These are phyloP conservation scores for Leishmania major DNA, from an alignment of 208 protist genomes.

Conservation along the genomic window DNA sequence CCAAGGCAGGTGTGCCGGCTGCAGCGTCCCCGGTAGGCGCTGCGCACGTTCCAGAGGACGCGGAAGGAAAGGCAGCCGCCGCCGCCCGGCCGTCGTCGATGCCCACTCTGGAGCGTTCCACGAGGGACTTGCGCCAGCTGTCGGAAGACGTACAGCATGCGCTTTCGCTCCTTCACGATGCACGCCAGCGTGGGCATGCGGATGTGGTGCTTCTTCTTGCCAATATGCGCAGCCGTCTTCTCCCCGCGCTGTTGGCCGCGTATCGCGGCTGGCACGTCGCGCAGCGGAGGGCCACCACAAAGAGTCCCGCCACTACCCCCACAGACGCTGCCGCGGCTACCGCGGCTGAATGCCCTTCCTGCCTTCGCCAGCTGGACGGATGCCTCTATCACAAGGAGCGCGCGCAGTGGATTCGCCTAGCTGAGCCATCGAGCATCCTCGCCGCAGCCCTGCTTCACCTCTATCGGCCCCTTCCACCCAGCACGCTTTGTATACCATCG, in stretches of 20 bases:
- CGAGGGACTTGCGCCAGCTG: slow-evolving; percentile 1
- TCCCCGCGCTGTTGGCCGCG: slow-evolving; percentile 19
- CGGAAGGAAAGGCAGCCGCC: background rate
- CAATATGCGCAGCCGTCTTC: slow-evolving; percentile 12
- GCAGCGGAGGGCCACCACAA: background rate
- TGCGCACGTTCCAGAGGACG: background rate
- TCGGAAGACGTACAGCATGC: slow-evolving; percentile 4
- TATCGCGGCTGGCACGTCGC: slow-evolving; percentile 19
- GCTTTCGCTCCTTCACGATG: slow-evolving; percentile 19
- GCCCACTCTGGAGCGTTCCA: background rate
- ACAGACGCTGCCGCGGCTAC: background rate
- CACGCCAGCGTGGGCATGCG: background rate
- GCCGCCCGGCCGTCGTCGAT: background rate
- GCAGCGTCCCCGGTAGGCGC: background rate
- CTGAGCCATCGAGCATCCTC: slow-evolving; percentile 59
- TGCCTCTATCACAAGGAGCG: slow-evolving; percentile 28
- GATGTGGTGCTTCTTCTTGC: slow-evolving; percentile 18
- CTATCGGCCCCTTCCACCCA: background rate
- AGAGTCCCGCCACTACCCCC: background rate
- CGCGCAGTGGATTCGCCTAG: slow-evolving; percentile 41
- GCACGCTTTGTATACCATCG: background rate
- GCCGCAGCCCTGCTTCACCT: slow-evolving; percentile 36
- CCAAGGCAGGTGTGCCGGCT: background rate
- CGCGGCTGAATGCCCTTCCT: background rate
- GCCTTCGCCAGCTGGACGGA: slow-evolving; percentile 21